A percentile compares a stretch with the other conserved stretches of the same genome.
Evolutionary conservation across 2,329 filamentous ascomycete species (phyloP).

Genomic region (Talaromyces sp.): DNA sequence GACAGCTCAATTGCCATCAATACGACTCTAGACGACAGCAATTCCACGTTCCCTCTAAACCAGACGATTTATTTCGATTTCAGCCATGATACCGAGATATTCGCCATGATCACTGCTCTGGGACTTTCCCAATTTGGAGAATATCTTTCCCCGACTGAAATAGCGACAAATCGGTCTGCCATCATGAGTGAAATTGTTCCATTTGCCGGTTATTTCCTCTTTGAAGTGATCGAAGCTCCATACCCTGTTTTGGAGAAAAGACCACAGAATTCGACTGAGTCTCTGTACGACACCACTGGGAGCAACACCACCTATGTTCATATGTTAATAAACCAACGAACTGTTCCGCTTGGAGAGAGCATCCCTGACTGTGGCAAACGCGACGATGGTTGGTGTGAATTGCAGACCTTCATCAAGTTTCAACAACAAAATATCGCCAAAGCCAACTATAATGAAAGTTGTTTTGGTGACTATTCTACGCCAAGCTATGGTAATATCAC

Average conservation of each 20-base stretch:
- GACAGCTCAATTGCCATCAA: conserved; percentile 41
- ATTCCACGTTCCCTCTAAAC: conserved; percentile 65
- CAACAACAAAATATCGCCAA: no score
- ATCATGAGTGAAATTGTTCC: conserved; percentile 64
- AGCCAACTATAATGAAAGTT: no score
- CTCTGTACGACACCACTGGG: conserved; percentile 33
- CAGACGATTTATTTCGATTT: conserved; percentile 74
- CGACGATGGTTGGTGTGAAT: conserved; percentile 72
- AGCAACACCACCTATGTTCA: conserved; percentile 64
- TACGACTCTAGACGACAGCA: conserved; percentile 44
- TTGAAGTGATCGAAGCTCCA: conserved; percentile 67
- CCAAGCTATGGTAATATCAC: no score
- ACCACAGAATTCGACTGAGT: conserved; percentile 21
- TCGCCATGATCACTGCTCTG: conserved; percentile 65
- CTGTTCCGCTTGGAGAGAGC: conserved; percentile 61
- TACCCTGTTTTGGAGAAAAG: conserved; percentile 55
- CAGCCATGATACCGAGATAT: conserved; percentile 70
- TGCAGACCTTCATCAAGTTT: conserved; percentile 62
- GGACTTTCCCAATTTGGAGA: conserved; percentile 63
- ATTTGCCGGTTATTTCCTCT: conserved; percentile 67
- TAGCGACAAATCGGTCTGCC: no score
- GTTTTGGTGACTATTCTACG: no score
- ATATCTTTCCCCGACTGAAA: conserved; percentile 53
- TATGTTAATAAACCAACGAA: conserved; percentile 69
- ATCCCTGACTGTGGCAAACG: conserved; percentile 60